phyloP scores from a whole-genome alignment of 2,329 filamentous ascomycete genomes.

The Beauveria medogensis region DNA sequence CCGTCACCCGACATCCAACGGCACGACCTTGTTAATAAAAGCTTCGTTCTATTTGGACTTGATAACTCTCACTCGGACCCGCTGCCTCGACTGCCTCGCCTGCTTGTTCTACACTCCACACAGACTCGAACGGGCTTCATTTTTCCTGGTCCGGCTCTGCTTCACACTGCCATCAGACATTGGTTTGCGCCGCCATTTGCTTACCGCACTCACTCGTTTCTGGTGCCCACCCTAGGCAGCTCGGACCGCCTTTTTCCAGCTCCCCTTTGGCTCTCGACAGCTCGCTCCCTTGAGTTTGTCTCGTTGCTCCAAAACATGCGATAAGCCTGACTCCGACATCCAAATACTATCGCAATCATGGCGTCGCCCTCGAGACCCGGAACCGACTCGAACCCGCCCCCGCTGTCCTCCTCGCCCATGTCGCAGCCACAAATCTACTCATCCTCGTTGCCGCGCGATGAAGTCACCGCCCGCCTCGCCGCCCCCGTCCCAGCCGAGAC shows the following conservation, averaged over 20 bases:
- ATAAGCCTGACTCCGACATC: neutral
- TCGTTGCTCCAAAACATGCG: constrained; percentile 1
- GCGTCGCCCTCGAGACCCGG: constrained; percentile 10
- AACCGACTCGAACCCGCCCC: constrained; percentile 10
- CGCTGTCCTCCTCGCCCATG: constrained; percentile 39
- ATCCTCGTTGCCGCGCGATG: constrained; percentile 48
- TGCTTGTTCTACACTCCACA: neutral
- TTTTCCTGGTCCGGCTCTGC: neutral
- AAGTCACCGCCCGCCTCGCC: constrained; percentile 53
- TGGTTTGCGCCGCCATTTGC: neutral
- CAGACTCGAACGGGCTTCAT: no score
- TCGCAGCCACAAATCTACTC: constrained; percentile 40
- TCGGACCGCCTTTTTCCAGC: constrained; percentile 1
- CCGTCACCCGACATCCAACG: constrained; percentile 6
- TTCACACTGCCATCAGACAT: neutral
- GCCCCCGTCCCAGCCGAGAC: constrained; percentile 42
- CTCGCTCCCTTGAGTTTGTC: neutral
- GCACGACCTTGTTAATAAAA: neutral
- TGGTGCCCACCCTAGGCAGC: neutral
- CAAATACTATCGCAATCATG: constrained; percentile 2
- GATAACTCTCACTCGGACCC: neutral
- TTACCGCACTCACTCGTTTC: neutral
- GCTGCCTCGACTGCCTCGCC: neutral
- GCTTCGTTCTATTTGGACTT: neutral
- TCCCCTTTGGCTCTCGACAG: neutral